phyloP scores from a whole-genome alignment of 331 rosid species.

The Rosa hybrid region DNA sequence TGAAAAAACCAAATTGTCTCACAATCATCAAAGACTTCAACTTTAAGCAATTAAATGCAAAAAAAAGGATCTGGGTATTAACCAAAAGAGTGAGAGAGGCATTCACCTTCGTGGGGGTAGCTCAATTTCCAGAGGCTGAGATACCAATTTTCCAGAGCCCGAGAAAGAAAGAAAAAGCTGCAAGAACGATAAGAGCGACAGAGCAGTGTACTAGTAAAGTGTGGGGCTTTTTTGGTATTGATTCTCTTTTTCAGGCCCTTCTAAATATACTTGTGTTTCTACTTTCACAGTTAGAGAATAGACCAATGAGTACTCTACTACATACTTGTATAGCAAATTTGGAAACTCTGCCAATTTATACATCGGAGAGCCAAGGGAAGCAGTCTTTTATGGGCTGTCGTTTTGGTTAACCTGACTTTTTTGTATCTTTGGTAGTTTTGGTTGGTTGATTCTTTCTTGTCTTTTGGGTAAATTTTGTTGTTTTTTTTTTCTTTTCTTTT shows the following conservation, averaged over 20 bases:
- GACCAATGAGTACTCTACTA: not conserved
- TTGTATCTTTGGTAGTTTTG: not conserved
- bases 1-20: slow-evolving; percentile 5
- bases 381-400: not conserved
- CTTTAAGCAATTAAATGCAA: not conserved
- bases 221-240: not conserved
- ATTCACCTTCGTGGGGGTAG: slow-evolving; percentile 27
- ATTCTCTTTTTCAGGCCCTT: slow-evolving; percentile 18
- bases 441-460: too few species aligned
- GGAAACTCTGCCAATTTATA: slow-evolving; percentile 2
- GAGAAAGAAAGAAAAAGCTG: not conserved
- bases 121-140: slow-evolving; percentile 14
- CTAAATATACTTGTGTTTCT: slow-evolving; percentile 1
- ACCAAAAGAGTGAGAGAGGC: slow-evolving; percentile 10
- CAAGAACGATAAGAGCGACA: slow-evolving; percentile 9
- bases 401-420: not conserved
- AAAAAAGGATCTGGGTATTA: slow-evolving; percentile 37
- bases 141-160: slow-evolving; percentile 8
- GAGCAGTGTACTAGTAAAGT: slow-evolving; percentile 3
- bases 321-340: not conserved
- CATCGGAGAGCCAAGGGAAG: not conserved
- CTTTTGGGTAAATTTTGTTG: too few species aligned
- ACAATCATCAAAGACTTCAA: slow-evolving; percentile 18
- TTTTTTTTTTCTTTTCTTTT: too few species aligned
- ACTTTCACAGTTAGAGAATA: not conserved